Evolutionary conservation across 306 rosid species (phyloP).

Genomic region (Gillenia trifoliata): DNA sequence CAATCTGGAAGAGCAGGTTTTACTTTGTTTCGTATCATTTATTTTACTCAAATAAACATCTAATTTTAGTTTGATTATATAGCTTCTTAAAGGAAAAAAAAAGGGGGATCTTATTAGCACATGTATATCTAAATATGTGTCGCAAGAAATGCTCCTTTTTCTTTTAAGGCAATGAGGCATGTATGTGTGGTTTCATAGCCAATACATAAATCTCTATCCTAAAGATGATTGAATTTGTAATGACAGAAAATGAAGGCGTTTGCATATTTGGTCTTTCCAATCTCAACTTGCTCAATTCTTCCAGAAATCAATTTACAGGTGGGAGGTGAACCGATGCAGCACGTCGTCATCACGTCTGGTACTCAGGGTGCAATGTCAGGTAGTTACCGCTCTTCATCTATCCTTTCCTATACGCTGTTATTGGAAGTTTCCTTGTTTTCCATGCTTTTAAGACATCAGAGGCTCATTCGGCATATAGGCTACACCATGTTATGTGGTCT

Average conservation of each 20-base stretch:
- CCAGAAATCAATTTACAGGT: constrained; percentile 29
- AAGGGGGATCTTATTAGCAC: not conserved
- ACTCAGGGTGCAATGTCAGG: constrained; percentile 93
- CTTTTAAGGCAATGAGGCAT: not conserved
- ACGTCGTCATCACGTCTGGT: constrained; percentile 80
- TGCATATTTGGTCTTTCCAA: constrained; percentile 84
- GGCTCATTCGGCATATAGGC: too few species aligned
- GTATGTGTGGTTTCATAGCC: not conserved
- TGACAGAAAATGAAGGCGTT: constrained; percentile 77
- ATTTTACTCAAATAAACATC: too few species aligned
- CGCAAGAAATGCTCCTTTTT: not conserved
- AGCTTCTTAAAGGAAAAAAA: not conserved
- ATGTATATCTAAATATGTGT: too few species aligned
- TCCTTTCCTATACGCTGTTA: not conserved
- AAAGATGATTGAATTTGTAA: constrained; percentile 8
- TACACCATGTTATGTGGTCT: too few species aligned
- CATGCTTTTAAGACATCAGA: too few species aligned
- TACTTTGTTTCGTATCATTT: not conserved
- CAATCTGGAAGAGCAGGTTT: constrained; percentile 86
- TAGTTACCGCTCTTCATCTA: constrained; percentile 18
- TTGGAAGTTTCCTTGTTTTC: not conserved
- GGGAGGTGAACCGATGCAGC: constrained; percentile 56
- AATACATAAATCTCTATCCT: not conserved
- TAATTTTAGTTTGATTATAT: not conserved
- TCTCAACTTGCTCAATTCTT: constrained; percentile 7